These are phyloP conservation scores for Phytophthora boehmeriae DNA, from an alignment of 352 stramenopile species.

Conservation along the genomic window DNA sequence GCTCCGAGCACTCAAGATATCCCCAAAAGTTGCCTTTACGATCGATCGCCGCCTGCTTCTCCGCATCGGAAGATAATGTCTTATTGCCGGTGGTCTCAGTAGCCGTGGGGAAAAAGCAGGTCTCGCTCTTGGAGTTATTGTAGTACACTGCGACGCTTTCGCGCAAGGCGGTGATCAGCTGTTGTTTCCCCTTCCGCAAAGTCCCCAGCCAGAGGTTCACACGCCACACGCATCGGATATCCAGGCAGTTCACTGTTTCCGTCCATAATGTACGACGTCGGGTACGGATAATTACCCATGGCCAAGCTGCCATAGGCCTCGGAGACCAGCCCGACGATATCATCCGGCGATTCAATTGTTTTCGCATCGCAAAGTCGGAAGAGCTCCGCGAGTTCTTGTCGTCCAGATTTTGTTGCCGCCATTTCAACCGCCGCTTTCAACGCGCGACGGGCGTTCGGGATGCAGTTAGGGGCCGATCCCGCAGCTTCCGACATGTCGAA, in stretches of 20 bases:
- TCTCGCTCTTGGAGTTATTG: constrained; percentile 43
- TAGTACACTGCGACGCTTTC: constrained; percentile 54
- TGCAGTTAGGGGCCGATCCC: constrained; percentile 40
- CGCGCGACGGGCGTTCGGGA: constrained; percentile 39
- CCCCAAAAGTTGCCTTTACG: constrained; percentile 48
- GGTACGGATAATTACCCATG: constrained; percentile 58
- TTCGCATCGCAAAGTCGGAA: constrained; percentile 39
- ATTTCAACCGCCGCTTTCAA: constrained; percentile 20
- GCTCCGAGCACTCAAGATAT: constrained; percentile 57
- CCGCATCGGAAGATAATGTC: constrained; percentile 16
- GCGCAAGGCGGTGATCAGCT: constrained; percentile 37
- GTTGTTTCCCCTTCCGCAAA: constrained; percentile 26
- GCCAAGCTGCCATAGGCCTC: constrained; percentile 40
- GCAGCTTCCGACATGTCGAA: constrained; percentile 46
- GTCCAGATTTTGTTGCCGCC: constrained; percentile 22
- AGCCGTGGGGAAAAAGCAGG: constrained; percentile 37
- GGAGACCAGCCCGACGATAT: constrained; percentile 21
- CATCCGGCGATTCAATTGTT: constrained; percentile 24
- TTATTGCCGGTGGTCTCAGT: background rate
- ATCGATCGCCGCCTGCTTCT: constrained; percentile 40
- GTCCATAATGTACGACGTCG: constrained; percentile 59
- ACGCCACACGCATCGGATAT: constrained; percentile 45
- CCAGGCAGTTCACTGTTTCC: constrained; percentile 39
- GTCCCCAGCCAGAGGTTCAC: constrained; percentile 31
- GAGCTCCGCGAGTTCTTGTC: constrained; percentile 25